Evolutionary conservation across 1,284 basidiomycete species (phyloP).

Genomic region (Leccinum pachyderme): DNA sequence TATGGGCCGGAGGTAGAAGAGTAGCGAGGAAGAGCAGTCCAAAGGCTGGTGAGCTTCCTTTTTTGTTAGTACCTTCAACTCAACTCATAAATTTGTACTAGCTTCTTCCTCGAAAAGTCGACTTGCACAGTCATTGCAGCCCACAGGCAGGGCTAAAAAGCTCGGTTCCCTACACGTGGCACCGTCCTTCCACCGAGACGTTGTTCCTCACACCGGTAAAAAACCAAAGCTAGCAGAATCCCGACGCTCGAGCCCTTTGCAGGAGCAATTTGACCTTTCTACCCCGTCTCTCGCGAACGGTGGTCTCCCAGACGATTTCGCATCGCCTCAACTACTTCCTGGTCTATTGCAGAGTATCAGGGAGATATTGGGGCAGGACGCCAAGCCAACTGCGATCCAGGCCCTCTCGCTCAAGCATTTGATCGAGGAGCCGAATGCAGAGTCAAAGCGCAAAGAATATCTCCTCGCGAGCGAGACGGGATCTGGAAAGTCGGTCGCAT

Average conservation of each 20-base stretch:
- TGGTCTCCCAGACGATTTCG: constrained; percentile 38
- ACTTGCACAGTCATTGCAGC: constrained; percentile 38
- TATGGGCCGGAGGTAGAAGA: constrained; percentile 9
- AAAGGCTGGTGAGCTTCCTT: constrained; percentile 17
- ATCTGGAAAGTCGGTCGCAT: constrained; percentile 88
- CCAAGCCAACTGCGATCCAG: constrained; percentile 73
- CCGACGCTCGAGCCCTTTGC: constrained; percentile 26
- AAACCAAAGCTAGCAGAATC: constrained; percentile 4
- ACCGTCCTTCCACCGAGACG: constrained; percentile 27
- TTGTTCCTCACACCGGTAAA: constrained; percentile 28
- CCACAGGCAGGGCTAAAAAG: constrained; percentile 29
- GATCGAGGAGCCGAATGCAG: constrained; percentile 38
- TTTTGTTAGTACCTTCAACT: neutral
- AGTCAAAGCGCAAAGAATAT: constrained; percentile 48
- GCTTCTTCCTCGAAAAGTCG: constrained; percentile 33
- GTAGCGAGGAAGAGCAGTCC: constrained; percentile 11
- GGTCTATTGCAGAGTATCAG: constrained; percentile 57
- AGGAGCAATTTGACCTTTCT: constrained; percentile 41
- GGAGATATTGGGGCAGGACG: constrained; percentile 52
- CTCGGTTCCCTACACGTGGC: constrained; percentile 36
- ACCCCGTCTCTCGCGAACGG: constrained; percentile 19
- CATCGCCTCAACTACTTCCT: constrained; percentile 65
- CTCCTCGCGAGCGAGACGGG: constrained; percentile 86
- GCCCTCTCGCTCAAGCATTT: constrained; percentile 62
- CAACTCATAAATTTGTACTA: neutral